Conservation (phyloP, 352 stramenopile genomes). For the Globisporangium lucens region DNA sequence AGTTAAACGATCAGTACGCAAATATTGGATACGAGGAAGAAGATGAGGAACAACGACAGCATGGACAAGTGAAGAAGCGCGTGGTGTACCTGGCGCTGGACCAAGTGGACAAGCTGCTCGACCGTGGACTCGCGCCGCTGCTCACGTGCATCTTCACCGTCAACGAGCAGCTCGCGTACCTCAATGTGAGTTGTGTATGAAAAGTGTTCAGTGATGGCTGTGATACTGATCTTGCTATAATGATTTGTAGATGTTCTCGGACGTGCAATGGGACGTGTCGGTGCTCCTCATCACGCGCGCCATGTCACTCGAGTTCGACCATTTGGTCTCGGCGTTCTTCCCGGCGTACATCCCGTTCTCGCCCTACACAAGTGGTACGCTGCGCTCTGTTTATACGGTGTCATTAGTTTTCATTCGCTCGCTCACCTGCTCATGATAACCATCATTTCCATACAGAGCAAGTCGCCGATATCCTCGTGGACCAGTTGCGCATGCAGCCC, state of each 20-base stretch:
- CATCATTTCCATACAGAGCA: slow-evolving; percentile 29
- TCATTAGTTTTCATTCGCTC: not conserved
- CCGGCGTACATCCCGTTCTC: slow-evolving; percentile 56
- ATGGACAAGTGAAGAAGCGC: slow-evolving; percentile 6
- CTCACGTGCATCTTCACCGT: slow-evolving; percentile 67
- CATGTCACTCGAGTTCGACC: slow-evolving; percentile 67
- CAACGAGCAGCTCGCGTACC: slow-evolving; percentile 60
- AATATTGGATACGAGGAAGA: not conserved
- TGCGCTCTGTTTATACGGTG: no score
- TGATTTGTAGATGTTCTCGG: slow-evolving; percentile 39
- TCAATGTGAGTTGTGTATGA: slow-evolving; percentile 32
- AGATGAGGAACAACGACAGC: slow-evolving; percentile 1
- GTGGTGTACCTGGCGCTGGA: slow-evolving; percentile 67
- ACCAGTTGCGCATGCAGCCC: slow-evolving; percentile 44
- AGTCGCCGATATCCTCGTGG: slow-evolving; percentile 56
- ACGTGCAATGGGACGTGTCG: slow-evolving; percentile 47
- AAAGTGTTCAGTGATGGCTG: not conserved
- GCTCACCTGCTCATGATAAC: slow-evolving; percentile 4
- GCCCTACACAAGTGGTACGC: slow-evolving; percentile 47
- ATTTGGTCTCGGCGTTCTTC: slow-evolving; percentile 45
- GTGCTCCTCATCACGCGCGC: slow-evolving; percentile 65
- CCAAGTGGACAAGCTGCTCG: slow-evolving; percentile 63
- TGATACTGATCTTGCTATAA: slow-evolving; percentile 4
- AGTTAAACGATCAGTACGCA: not conserved
- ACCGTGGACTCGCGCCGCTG: slow-evolving; percentile 47